Evolutionary conservation across 2,329 filamentous ascomycete genomes (phyloP), one percentile per base, ranked within the genome.

Genomic region (Drechslerella stenobrocha): DNA sequence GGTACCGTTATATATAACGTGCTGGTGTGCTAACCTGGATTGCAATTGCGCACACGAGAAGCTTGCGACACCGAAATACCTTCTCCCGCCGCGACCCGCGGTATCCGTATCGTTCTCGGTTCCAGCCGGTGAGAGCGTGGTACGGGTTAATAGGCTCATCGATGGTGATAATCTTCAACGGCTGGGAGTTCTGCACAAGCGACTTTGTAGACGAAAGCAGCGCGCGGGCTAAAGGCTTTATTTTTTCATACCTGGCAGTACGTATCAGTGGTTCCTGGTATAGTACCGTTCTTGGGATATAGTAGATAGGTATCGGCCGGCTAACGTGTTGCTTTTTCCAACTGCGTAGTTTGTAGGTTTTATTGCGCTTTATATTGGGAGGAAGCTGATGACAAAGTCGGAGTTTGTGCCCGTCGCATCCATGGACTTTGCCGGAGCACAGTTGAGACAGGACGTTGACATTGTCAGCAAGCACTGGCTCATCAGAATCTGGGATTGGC

Each of bases 51-150:
- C 2, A n/a, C n/a, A n/a, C n/a, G n/a, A n/a, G 23, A 9, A 61
- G 56, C 13, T 42, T 69, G 3, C 57, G 58, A 20, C 63, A 67
- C 24, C 44, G 63, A 34, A 67, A 60, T 26, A 57, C 58, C 2
- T 69, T 69, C 26, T 69, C 64, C 18, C 48, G 58, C 5, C 30
- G 57, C 7, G 71, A 73, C 32, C 70, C 69, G 13, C 50, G 51
- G 9, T 74, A 74, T 51, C 73, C 73, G 13, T 74, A 74, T 42
- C 73, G 73, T 51, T 74, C 73, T 13, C 71, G 73, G 40, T 71
- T 72, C 9, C 73, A 74, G 53, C 74, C 70, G 52, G 44, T 71
- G 18, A 72, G 72, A 60, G 73, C 72, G 32, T 71, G 69, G 42
- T 74, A 72, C 52, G 73, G 72, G 11, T 45, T 74, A 20, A 60